Evolutionary conservation across 805 yeast genomes (phyloP).

Genomic region (Candida awuae): DNA sequence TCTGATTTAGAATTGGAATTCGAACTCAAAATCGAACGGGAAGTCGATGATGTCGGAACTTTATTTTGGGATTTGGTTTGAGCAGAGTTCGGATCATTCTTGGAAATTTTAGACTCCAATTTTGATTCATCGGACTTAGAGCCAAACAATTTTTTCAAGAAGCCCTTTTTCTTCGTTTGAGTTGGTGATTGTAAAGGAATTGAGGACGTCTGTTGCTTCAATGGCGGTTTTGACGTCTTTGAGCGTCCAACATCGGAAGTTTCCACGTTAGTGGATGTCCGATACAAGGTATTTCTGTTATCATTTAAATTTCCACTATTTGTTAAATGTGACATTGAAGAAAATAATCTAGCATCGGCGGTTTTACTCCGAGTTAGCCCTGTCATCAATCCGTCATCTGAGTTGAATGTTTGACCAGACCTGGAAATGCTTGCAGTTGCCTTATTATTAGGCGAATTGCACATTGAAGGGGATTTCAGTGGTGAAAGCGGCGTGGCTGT

Average conservation of each 20-base stretch:
- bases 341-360: conserved; percentile 16
- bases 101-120: conserved; percentile 2
- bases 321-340: conserved; percentile 7
- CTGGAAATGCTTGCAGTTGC: conserved; percentile 23
- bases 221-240: background rate
- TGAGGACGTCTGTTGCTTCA: background rate
- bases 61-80: background rate
- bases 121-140: conserved; percentile 14
- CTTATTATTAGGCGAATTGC: conserved; percentile 18
- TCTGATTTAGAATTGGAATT: background rate
- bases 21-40: background rate
- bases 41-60: background rate
- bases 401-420: conserved; percentile 4
- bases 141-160: conserved; percentile 26
- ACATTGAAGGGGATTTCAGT: conserved; percentile 23
- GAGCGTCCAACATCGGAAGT: conserved; percentile 12
- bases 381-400: conserved; percentile 9
- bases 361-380: conserved; percentile 21
- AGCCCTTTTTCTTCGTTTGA: conserved; percentile 16
- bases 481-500: conserved; percentile 11
- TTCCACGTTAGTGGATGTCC: conserved; percentile 26
- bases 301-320: conserved; percentile 1
- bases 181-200: conserved; percentile 9
- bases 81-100: background rate
- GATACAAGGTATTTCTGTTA: conserved; percentile 12